Evolutionary conservation across 768 basidiomycete species (phyloP).

Genomic region (Leccinellum albellum): DNA sequence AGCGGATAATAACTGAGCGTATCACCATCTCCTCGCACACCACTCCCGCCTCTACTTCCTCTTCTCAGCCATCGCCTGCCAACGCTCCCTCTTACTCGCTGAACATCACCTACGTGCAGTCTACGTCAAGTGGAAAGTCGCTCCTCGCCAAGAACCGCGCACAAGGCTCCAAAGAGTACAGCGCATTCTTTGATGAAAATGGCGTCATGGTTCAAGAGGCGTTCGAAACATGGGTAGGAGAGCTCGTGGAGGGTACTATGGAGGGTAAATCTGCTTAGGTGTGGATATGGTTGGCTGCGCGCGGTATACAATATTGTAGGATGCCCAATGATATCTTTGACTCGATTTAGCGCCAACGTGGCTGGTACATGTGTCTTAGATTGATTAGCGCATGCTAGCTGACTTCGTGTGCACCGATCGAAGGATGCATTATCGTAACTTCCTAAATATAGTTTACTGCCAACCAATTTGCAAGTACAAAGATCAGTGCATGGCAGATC

Average conservation of each 20-base stretch:
- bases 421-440: not conserved
- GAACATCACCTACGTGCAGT: slow-evolving; percentile 66
- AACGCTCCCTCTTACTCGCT: slow-evolving; percentile 67
- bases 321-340: slow-evolving; percentile 26
- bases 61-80: slow-evolving; percentile 26
- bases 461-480: not conserved
- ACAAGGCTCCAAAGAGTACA: slow-evolving; percentile 54
- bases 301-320: slow-evolving; percentile 27
- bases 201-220: slow-evolving; percentile 73
- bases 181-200: slow-evolving; percentile 75
- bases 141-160: slow-evolving; percentile 70
- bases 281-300: slow-evolving; percentile 2
- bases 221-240: slow-evolving; percentile 78
- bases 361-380: not conserved
- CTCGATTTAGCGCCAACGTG: not conserved
- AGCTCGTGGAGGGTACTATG: slow-evolving; percentile 68
- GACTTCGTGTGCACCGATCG: too few relatives aligned
- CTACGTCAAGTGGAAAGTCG: slow-evolving; percentile 82
- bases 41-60: slow-evolving; percentile 36
- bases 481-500: not conserved
- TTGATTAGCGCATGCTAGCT: too few relatives aligned
- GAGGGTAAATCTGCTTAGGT: slow-evolving; percentile 54
- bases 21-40: slow-evolving; percentile 76
- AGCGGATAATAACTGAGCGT: slow-evolving; percentile 89
- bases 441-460: not conserved